Conservation (phyloP, 768 basidiomycete genomes). For the Mycena venus region DNA sequence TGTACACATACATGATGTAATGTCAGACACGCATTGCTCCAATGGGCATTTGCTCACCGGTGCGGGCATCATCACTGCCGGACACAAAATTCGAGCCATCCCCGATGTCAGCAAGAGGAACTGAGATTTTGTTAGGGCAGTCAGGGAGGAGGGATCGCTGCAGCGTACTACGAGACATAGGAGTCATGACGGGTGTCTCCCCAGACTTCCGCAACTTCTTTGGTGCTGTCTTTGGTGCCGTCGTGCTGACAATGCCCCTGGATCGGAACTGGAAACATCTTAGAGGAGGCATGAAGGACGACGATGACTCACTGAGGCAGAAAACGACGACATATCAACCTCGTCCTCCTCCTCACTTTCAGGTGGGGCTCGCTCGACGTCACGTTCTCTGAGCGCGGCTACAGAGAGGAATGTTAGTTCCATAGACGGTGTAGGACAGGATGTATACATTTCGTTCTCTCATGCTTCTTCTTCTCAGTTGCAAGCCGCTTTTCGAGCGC, state of each 20-base stretch:
- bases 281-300: neutral
- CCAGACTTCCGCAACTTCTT: conserved; percentile 10
- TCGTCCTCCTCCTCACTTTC: conserved; percentile 24
- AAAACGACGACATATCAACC: neutral
- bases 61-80: too few relatives aligned
- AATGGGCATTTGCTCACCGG: too few relatives aligned
- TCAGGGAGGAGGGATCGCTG: too few relatives aligned
- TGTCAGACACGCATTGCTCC: too few relatives aligned
- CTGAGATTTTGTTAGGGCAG: too few relatives aligned
- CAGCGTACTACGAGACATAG: conserved; percentile 1
- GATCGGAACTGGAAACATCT: neutral
- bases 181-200: neutral
- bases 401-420: too few relatives aligned
- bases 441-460: neutral
- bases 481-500: conserved; percentile 1
- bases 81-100: too few relatives aligned
- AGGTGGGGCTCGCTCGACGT: neutral
- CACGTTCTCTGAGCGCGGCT: neutral
- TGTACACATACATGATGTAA: too few relatives aligned
- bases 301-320: conserved; percentile 7
- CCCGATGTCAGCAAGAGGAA: neutral
- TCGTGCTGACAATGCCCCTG: neutral
- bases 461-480: neutral
- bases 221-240: neutral
- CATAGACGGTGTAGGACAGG: too few relatives aligned